A percentile compares a stretch with the other conserved stretches of the same genome.
Evolutionary conservation across 768 basidiomycete species (phyloP).

Genomic region (Leccinum imitatum): DNA sequence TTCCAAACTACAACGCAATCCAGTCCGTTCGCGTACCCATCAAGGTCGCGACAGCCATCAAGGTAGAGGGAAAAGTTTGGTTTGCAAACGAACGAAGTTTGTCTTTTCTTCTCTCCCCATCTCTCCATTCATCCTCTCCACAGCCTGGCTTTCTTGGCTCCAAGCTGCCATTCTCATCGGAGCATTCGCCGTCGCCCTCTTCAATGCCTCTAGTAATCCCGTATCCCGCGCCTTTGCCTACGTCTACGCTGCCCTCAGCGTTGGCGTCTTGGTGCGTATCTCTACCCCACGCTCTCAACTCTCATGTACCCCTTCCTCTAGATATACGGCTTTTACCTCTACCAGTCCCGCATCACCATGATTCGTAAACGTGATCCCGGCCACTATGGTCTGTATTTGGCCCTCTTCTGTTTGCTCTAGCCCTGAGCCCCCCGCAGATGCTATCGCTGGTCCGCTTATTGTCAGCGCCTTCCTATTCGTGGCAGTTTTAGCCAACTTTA

Average conservation of each 20-base stretch:
- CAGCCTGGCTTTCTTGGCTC: slow-evolving; percentile 93
- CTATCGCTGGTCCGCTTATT: slow-evolving; percentile 77
- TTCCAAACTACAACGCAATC: slow-evolving; percentile 69
- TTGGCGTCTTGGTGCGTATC: slow-evolving; percentile 56
- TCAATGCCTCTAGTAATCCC: slow-evolving; percentile 71
- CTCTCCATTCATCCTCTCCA: slow-evolving; percentile 5
- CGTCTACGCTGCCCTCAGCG: slow-evolving; percentile 75
- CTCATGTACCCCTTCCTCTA: slow-evolving; percentile 28
- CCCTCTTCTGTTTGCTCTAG: neutral
- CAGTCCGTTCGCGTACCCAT: slow-evolving; percentile 72
- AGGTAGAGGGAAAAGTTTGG: slow-evolving; percentile 95
- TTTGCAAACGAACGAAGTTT: slow-evolving; percentile 93
- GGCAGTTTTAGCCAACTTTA: slow-evolving; percentile 85
- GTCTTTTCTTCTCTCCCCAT: slow-evolving; percentile 19
- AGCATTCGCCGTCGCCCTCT: slow-evolving; percentile 81
- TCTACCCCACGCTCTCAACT: neutral
- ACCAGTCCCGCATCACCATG: slow-evolving; percentile 86
- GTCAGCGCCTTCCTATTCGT: slow-evolving; percentile 83
- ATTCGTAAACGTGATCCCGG: slow-evolving; percentile 88
- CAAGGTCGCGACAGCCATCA: slow-evolving; percentile 78
- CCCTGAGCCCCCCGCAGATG: slow-evolving; percentile 49
- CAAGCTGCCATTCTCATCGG: slow-evolving; percentile 83
- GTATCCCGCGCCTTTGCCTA: slow-evolving; percentile 79
- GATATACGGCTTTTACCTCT: slow-evolving; percentile 85
- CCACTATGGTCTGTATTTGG: slow-evolving; percentile 67